A percentile compares a stretch with the other conserved stretches of the same genome.
phyloP scores from a whole-genome alignment of 805 yeast species.

The Saturnispora dispora region DNA sequence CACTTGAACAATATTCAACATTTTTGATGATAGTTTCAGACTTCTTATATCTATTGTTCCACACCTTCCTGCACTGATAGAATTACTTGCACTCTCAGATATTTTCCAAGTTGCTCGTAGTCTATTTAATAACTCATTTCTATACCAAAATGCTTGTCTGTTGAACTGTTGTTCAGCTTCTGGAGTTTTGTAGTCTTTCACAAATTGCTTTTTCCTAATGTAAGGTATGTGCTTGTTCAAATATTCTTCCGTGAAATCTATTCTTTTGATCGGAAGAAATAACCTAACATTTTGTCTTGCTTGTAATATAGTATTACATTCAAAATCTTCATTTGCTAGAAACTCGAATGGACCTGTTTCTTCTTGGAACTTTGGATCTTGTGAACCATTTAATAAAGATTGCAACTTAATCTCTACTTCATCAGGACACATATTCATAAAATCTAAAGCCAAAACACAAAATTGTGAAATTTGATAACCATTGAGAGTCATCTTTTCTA shows the following conservation, averaged over 20 bases:
- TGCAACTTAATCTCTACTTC: conserved; percentile 27
- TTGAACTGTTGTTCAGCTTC: conserved; percentile 48
- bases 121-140: conserved; percentile 51
- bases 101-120: conserved; percentile 61
- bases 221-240: conserved; percentile 58
- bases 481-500: conserved; percentile 23
- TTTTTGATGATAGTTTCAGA: conserved; percentile 49
- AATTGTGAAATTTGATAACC: conserved; percentile 39
- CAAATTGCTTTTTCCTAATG: conserved; percentile 58
- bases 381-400: conserved; percentile 18
- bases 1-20: conserved; percentile 47
- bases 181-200: conserved; percentile 45
- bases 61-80: conserved; percentile 26
- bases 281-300: conserved; percentile 38
- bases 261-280: conserved; percentile 60
- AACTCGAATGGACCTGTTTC: conserved; percentile 14
- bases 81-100: conserved; percentile 19
- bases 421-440: conserved; percentile 75
- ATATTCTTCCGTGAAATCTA: conserved; percentile 34
- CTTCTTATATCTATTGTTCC: conserved; percentile 64
- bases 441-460: conserved; percentile 60
- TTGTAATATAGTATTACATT: conserved; percentile 14
- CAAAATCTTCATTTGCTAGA: conserved; percentile 14
- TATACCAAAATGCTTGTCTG: conserved; percentile 71
- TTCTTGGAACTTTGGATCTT: conserved; percentile 18